These are phyloP conservation scores for Hordeum pubiflorum DNA, from an alignment of 202 grass and related monocot species.

Conservation along the genomic window DNA sequence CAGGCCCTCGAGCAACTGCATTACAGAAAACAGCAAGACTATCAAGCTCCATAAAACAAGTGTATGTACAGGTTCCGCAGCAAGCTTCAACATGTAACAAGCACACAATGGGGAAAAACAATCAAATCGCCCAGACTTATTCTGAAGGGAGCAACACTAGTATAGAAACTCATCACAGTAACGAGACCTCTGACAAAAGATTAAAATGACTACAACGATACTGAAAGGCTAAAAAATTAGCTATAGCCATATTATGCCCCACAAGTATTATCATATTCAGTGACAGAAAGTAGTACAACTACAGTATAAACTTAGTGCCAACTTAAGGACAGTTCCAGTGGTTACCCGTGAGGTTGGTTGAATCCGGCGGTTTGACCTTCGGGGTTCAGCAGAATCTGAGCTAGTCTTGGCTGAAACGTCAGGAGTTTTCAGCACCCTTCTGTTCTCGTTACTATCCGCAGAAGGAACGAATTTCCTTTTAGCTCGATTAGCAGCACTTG, in stretches of 20 bases:
- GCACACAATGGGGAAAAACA: too few relatives aligned
- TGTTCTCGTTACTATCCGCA: slow-evolving; percentile 27
- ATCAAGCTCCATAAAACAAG: not conserved
- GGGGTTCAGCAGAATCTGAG: slow-evolving; percentile 60
- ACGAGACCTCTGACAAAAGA: not conserved
- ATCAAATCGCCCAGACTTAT: not conserved
- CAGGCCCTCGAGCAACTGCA: slow-evolving; percentile 84
- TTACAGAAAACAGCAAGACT: not conserved
- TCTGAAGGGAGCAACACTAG: not conserved
- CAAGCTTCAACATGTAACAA: not conserved
- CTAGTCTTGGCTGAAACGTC: slow-evolving; percentile 38
- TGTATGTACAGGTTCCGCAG: not conserved
- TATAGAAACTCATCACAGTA: slow-evolving; percentile 3
- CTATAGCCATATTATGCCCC: not conserved
- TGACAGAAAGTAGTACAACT: not conserved
- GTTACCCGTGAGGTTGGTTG: slow-evolving; percentile 93
- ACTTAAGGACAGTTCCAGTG: not conserved
- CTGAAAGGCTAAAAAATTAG: not conserved
- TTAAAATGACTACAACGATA: not conserved
- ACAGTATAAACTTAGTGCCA: not conserved
- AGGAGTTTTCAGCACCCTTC: slow-evolving; percentile 31
- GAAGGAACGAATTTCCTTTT: slow-evolving; percentile 40
- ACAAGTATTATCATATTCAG: not conserved
- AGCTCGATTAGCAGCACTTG: slow-evolving; percentile 23
- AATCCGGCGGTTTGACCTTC: slow-evolving; percentile 87